These are phyloP conservation scores for Begonia masoniana DNA, from an alignment of 306 rosid species.

Conservation along the genomic window DNA sequence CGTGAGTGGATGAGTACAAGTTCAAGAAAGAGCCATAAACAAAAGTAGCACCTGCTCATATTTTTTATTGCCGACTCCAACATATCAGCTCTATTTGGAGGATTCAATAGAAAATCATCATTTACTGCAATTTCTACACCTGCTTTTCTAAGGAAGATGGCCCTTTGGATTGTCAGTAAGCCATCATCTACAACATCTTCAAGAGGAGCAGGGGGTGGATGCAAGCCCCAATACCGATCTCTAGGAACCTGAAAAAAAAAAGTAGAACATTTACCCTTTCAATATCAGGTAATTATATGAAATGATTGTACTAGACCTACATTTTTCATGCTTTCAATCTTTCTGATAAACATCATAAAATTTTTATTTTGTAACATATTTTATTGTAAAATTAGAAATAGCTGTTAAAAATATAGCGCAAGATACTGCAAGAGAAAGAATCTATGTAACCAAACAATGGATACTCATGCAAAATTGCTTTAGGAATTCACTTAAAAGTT, in stretches of 20 bases:
- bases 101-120: slow-evolving; percentile 54
- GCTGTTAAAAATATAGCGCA: no score
- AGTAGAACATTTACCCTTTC: no score
- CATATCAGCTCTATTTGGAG: slow-evolving; percentile 70
- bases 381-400: no score
- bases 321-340: no score
- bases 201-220: slow-evolving; percentile 97
- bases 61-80: slow-evolving; percentile 87
- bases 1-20: background rate
- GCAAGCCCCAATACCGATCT: slow-evolving; percentile 97
- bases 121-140: slow-evolving; percentile 84
- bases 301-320: no score
- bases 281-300: no score
- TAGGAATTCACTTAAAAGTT: no score
- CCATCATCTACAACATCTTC: slow-evolving; percentile 97
- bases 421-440: no score
- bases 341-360: no score
- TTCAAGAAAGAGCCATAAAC: slow-evolving; percentile 7
- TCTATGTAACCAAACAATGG: no score
- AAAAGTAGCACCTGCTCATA: slow-evolving; percentile 51
- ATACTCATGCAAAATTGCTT: no score
- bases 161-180: slow-evolving; percentile 81
- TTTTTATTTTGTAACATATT: no score
- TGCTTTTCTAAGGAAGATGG: slow-evolving; percentile 82
- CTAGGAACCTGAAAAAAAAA: slow-evolving; percentile 78